These are phyloP conservation scores for Pichia heedii DNA, from an alignment of 805 yeast genomes.

Conservation along the genomic window DNA sequence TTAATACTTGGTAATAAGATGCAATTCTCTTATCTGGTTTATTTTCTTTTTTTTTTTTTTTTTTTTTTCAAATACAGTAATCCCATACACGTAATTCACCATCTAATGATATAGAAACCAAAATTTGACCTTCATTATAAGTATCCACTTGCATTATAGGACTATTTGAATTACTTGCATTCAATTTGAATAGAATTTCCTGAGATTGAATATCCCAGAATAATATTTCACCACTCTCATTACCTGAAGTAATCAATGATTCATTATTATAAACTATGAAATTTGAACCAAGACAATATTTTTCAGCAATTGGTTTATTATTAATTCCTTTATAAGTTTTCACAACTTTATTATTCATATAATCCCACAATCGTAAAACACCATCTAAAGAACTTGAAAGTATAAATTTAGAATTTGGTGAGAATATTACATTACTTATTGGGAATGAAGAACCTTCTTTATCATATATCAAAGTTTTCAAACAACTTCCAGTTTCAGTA, in stretches of 20 bases:
- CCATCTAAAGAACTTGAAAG: slow-evolving; percentile 80
- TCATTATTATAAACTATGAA: slow-evolving; percentile 34
- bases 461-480: slow-evolving; percentile 80
- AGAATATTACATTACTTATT: slow-evolving; percentile 58
- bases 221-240: slow-evolving; percentile 43
- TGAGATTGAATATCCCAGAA: slow-evolving; percentile 66
- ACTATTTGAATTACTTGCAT: slow-evolving; percentile 11
- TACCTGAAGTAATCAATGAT: slow-evolving; percentile 50
- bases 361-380: slow-evolving; percentile 73
- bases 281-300: slow-evolving; percentile 42
- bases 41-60: too few species aligned
- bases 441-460: slow-evolving; percentile 69
- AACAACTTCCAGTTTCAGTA: slow-evolving; percentile 80
- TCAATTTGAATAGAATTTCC: slow-evolving; percentile 28
- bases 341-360: slow-evolving; percentile 68
- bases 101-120: slow-evolving; percentile 26
- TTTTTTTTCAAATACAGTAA: background rate
- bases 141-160: slow-evolving; percentile 36
- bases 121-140: slow-evolving; percentile 28
- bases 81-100: slow-evolving; percentile 26
- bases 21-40: too few species aligned
- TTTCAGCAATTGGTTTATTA: slow-evolving; percentile 34
- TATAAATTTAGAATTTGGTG: slow-evolving; percentile 75
- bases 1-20: too few species aligned
- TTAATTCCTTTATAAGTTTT: slow-evolving; percentile 41